Base-by-base conservation (phyloP, 2,329 filamentous ascomycete genomes). In the Lasiodiplodia gonubiensis region DNA sequence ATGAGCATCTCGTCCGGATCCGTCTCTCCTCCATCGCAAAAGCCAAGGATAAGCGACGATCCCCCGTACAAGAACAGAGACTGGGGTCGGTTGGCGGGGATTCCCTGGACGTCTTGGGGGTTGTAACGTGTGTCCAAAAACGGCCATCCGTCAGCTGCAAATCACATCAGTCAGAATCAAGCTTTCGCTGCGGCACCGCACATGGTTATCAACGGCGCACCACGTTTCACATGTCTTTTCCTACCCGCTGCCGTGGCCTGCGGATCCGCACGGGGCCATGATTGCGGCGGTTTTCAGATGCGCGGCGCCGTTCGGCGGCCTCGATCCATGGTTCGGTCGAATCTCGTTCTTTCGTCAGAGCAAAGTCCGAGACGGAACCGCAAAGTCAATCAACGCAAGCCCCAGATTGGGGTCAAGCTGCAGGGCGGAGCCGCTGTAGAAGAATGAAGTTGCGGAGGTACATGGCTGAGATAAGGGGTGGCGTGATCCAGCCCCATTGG, bases 401-500 rank as follows among this genome's bases (percentile, higher is more conserved):
- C 42, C 42, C 42, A 46, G 18, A 21, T 11, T 46, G 42, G 42
- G 42, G 42, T 6, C 42, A 21, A 21, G 49, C 49, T 27, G 51
- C 51, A 30, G 51, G 53, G 30, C 53, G 53, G 53, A 57, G 33
- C 53, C 53, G 53, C 53, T 37, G n/a, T 21, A 57, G 53, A 57
- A 25, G 53, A 57, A 39, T 35, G 53, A 57, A 39, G 53, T 39
- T 57, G 53, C 53, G 53, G 53, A 57, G 8, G n/a, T 7, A 46
- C 42, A 57, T n/a, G 52, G 52, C 42, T 46, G 30, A 27, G 52
- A 54, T 25, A 30, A 33, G 25, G n/a, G 52, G 53, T 57, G 53
- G 53, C 53, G 53, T 39, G 53, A 57, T 16, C 27, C 25, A 0
- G 18, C 33, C 16, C n/a, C 21, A 25, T 39, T 21, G 42, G 42